Evolutionary conservation across 2,329 filamentous ascomycete genomes (phyloP).

Genomic region (Sphaerostilbella broomeana): DNA sequence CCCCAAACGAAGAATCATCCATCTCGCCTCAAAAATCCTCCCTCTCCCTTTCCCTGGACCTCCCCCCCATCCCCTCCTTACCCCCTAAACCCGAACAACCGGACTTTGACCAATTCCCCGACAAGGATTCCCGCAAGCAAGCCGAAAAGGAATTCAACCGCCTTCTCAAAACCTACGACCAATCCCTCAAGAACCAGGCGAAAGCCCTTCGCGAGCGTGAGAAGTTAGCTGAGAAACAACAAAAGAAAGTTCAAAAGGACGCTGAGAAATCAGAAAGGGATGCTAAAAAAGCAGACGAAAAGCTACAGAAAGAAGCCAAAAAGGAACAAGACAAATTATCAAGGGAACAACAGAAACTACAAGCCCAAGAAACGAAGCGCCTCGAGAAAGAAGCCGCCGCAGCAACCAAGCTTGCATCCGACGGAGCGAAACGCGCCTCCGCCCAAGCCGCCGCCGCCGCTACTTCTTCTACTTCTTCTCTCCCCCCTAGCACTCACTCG

Average conservation of each 20-base stretch:
- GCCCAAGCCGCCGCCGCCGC: conserved; percentile 4
- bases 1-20: too few relatives aligned
- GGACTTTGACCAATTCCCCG: conserved; percentile 51
- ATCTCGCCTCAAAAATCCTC: too few relatives aligned
- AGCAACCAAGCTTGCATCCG: conserved; percentile 21
- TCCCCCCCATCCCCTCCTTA: conserved; percentile 39
- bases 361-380: conserved; percentile 22
- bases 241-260: conserved; percentile 37
- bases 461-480: background rate
- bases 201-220: conserved; percentile 57
- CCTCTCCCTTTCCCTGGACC: conserved; percentile 18
- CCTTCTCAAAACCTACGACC: conserved; percentile 57
- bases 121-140: conserved; percentile 60
- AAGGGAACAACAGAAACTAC: conserved; percentile 25
- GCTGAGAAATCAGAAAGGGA: conserved; percentile 33
- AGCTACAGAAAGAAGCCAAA: conserved; percentile 41
- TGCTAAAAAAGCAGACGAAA: conserved; percentile 23
- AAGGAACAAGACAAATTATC: conserved; percentile 33
- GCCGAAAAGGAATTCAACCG: conserved; percentile 63
- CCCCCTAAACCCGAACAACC: conserved; percentile 43
- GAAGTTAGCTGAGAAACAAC: conserved; percentile 51
- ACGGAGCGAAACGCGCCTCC: conserved; percentile 5
- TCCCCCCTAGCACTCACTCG: conserved; percentile 15
- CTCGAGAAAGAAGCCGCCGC: conserved; percentile 25
- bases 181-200: conserved; percentile 59